A percentile compares a stretch with the other conserved stretches of the same genome.
These are phyloP conservation scores for Curvularia verruculosa DNA, from an alignment of 2,329 filamentous ascomycete genomes.

Conservation along the genomic window DNA sequence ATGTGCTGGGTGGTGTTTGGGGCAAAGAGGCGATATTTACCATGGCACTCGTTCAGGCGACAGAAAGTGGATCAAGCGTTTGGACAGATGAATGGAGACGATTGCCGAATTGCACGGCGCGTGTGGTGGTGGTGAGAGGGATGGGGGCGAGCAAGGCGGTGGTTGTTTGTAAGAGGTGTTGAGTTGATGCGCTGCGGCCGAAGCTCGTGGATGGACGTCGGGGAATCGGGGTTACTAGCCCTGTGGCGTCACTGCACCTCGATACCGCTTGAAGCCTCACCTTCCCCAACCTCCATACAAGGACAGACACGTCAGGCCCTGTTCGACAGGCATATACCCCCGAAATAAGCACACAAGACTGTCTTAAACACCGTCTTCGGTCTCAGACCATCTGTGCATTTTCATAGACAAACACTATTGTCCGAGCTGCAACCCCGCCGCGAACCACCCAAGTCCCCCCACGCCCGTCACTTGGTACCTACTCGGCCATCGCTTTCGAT, in stretches of 20 bases:
- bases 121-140: slow-evolving; percentile 17
- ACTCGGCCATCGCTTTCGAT: not conserved
- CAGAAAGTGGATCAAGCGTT: not conserved
- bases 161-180: slow-evolving; percentile 39
- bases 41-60: slow-evolving; percentile 39
- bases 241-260: slow-evolving; percentile 32
- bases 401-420: not conserved
- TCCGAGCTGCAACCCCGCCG: slow-evolving; percentile 15
- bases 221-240: slow-evolving; percentile 20
- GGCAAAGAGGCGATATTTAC: slow-evolving; percentile 35
- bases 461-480: slow-evolving; percentile 22
- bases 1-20: slow-evolving; percentile 41
- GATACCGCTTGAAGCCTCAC: slow-evolving; percentile 29
- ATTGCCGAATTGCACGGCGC: slow-evolving; percentile 3
- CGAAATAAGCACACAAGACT: not conserved
- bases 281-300: slow-evolving; percentile 32
- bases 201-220: slow-evolving; percentile 26
- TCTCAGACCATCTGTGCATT: not conserved
- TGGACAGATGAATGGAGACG: not conserved
- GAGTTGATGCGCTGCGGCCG: slow-evolving; percentile 35
- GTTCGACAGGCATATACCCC: slow-evolving; percentile 3
- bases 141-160: slow-evolving; percentile 23
- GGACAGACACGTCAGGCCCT: slow-evolving; percentile 43
- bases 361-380: not conserved
- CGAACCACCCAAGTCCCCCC: slow-evolving; percentile 13